phyloP scores from a whole-genome alignment of 2,329 filamentous ascomycete species.

The Calonectria ilicicola region DNA sequence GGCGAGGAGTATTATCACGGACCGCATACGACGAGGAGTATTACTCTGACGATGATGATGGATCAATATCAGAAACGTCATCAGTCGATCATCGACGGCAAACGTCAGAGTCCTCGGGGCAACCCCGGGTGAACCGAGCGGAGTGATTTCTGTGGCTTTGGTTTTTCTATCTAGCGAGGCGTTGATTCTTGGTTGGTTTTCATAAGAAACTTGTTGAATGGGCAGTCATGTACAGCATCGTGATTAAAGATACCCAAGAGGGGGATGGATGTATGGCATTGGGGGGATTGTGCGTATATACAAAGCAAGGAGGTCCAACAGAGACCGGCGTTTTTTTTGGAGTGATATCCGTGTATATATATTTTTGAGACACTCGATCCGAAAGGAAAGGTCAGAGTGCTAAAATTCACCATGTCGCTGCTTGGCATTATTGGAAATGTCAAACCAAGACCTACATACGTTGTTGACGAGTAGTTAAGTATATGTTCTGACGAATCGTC shows the following conservation, averaged over 20 bases:
- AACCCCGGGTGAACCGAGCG: conserved; percentile 28
- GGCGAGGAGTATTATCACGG: conserved; percentile 54
- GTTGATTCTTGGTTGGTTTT: conserved; percentile 31
- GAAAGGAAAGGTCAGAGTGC: neutral
- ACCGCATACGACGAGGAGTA: conserved; percentile 48
- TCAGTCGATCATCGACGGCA: conserved; percentile 43
- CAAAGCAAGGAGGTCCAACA: neutral
- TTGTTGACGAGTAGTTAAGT: too few relatives aligned
- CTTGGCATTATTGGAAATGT: neutral
- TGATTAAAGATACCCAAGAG: conserved; percentile 15
- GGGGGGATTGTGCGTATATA: neutral
- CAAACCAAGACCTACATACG: too few relatives aligned
- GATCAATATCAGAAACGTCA: conserved; percentile 43
- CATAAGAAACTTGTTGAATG: neutral
- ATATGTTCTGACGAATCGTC: too few relatives aligned
- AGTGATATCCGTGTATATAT: neutral
- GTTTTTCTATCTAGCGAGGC: conserved; percentile 46
- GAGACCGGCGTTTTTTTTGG: neutral
- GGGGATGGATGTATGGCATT: neutral
- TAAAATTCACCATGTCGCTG: neutral
- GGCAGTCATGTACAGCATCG: neutral
- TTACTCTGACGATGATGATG: conserved; percentile 47
- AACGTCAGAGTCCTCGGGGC: conserved; percentile 41
- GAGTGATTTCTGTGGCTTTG: conserved; percentile 22
- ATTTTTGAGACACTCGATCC: neutral